These are phyloP conservation scores for Dioszegia hungarica DNA, from an alignment of 768 basidiomycete species.

Conservation along the genomic window DNA sequence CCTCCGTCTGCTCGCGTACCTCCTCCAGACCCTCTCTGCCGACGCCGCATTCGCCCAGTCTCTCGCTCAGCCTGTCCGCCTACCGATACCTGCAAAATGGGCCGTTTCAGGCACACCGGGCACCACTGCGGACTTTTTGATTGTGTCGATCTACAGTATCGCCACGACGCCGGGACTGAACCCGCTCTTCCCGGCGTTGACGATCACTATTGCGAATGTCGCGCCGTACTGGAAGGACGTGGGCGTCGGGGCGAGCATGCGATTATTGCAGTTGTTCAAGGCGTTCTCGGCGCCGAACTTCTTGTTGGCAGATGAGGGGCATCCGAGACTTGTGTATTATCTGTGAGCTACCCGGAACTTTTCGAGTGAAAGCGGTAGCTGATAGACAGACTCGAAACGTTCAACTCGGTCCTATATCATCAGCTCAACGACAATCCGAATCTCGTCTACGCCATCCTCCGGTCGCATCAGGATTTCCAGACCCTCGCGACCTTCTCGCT, in stretches of 20 bases:
- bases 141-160: conserved; percentile 82
- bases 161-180: conserved; percentile 82
- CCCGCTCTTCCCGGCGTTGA: conserved; percentile 83
- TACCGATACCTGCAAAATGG: conserved; percentile 72
- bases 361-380: neutral
- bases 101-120: conserved; percentile 55
- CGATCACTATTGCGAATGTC: conserved; percentile 81
- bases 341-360: conserved; percentile 60
- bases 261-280: conserved; percentile 79
- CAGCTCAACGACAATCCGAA: conserved; percentile 79
- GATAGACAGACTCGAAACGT: conserved; percentile 69
- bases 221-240: conserved; percentile 65
- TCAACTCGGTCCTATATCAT: conserved; percentile 76
- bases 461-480: conserved; percentile 78
- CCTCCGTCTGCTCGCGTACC: conserved; percentile 81
- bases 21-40: conserved; percentile 83
- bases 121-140: conserved; percentile 76
- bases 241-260: conserved; percentile 71
- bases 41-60: conserved; percentile 71
- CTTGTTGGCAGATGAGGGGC: conserved; percentile 86
- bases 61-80: conserved; percentile 58
- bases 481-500: conserved; percentile 89
- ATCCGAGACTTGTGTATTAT: conserved; percentile 86
- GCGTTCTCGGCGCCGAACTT: conserved; percentile 88
- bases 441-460: conserved; percentile 76